phyloP scores from a whole-genome alignment of 805 yeast species.

The Wickerhamiella bombiphila region DNA sequence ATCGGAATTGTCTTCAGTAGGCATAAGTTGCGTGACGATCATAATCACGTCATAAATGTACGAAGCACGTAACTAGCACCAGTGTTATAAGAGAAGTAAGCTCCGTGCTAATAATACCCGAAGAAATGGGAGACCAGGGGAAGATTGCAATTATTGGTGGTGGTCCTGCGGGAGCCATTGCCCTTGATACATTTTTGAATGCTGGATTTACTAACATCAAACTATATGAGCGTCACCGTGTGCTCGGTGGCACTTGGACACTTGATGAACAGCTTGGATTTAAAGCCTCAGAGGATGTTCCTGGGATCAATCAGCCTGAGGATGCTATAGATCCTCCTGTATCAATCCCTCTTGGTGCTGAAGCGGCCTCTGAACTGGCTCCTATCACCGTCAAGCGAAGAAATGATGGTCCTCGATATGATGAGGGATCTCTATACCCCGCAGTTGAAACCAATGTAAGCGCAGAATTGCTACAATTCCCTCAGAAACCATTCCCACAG shows the following conservation, averaged over 20 bases:
- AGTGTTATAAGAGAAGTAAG: neutral
- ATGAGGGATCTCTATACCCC: constrained; percentile 8
- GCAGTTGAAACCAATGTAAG: constrained; percentile 12
- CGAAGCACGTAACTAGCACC: neutral
- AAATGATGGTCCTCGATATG: neutral
- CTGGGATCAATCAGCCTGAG: constrained; percentile 2
- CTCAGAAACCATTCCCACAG: constrained; percentile 6
- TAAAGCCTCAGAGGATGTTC: constrained; percentile 4
- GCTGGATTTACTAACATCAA: constrained; percentile 9
- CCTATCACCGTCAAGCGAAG: neutral
- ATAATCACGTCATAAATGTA: too few relatives aligned
- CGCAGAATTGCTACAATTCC: constrained; percentile 11
- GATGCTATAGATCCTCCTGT: neutral
- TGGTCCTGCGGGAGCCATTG: constrained; percentile 14
- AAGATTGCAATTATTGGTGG: constrained; percentile 13
- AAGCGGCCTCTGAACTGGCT: constrained; percentile 1
- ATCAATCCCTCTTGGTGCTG: constrained; percentile 1
- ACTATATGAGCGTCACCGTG: constrained; percentile 9
- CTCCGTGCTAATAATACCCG: neutral
- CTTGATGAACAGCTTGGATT: constrained; percentile 12
- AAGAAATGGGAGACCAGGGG: too few relatives aligned
- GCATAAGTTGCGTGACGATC: too few relatives aligned
- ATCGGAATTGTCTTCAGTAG: too few relatives aligned
- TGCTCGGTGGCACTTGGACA: constrained; percentile 14
- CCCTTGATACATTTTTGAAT: constrained; percentile 8